Evolutionary conservation across 257 asterid genomes (phyloP).

Genomic region (Solanum piurae): DNA sequence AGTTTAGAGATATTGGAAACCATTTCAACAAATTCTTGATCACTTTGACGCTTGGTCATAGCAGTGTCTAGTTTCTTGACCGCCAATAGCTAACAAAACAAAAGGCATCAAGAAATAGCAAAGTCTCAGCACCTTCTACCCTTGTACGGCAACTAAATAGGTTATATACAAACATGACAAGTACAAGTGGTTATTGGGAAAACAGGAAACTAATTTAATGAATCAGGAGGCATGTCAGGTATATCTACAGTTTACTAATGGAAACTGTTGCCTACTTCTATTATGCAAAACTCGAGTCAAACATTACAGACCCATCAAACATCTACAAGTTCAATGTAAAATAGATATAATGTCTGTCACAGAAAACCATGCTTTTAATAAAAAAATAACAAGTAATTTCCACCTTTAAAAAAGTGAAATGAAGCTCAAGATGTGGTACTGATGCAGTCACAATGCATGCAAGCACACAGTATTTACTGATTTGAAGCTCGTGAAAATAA

Average conservation of each 20-base stretch:
- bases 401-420: not conserved
- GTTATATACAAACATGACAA: not conserved
- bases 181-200: not conserved
- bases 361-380: not conserved
- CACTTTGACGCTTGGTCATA: slow-evolving; percentile 38
- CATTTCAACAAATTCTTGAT: slow-evolving; percentile 58
- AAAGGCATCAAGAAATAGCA: not conserved
- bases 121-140: not conserved
- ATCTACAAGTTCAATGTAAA: not conserved
- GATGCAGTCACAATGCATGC: not conserved
- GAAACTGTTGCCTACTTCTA: not conserved
- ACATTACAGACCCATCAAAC: not conserved
- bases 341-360: not conserved
- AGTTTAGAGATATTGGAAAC: slow-evolving; percentile 52
- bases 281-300: not conserved
- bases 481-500: not conserved
- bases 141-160: not conserved
- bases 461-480: not conserved
- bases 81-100: slow-evolving; percentile 49
- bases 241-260: not conserved
- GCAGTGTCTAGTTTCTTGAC: slow-evolving; percentile 66
- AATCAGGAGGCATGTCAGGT: not conserved
- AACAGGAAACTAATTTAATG: not conserved
- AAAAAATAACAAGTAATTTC: not conserved
- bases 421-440: not conserved